Percentiles rank a stretch among this genome's conserved stretches.
phyloP scores from a whole-genome alignment of 1,139 yeast species.

The Debaryomyces singareniensis region DNA sequence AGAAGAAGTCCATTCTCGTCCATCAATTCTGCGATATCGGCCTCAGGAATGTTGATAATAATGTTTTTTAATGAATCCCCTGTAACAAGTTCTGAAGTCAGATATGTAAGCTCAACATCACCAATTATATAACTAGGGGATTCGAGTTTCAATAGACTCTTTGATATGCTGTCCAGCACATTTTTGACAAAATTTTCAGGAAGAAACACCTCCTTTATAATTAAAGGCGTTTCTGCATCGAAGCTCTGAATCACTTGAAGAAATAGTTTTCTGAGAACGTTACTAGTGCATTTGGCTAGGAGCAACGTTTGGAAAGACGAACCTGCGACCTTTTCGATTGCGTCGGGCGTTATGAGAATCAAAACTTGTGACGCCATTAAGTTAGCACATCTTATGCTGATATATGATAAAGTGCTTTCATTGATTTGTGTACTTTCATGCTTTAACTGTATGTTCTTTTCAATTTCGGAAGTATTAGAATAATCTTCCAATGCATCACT shows the following conservation, averaged over 20 bases:
- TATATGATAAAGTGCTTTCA: constrained; percentile 5
- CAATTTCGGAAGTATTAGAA: constrained; percentile 5
- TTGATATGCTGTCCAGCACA: constrained; percentile 9
- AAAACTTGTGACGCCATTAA: constrained; percentile 5
- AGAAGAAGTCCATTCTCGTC: constrained; percentile 5
- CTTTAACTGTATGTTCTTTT: constrained; percentile 2
- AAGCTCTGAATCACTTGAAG: constrained; percentile 6
- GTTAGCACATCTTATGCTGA: constrained; percentile 5
- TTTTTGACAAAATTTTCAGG: constrained; percentile 7
- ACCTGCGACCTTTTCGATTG: neutral
- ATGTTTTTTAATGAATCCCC: constrained; percentile 15
- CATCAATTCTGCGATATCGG: constrained; percentile 12
- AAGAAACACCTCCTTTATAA: constrained; percentile 9
- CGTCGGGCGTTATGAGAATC: constrained; percentile 5
- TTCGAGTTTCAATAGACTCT: constrained; percentile 1
- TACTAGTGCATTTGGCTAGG: constrained; percentile 6
- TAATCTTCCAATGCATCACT: constrained; percentile 9
- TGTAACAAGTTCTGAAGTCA: constrained; percentile 2
- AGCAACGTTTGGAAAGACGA: constrained; percentile 8
- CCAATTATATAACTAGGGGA: constrained; percentile 7
- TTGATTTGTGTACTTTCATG: constrained; percentile 1
- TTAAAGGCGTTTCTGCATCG: constrained; percentile 8
- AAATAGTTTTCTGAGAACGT: constrained; percentile 3
- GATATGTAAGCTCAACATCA: constrained; percentile 12
- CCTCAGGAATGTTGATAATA: constrained; percentile 17